These are phyloP conservation scores for Lathyrus sativus DNA, from an alignment of 306 rosid species.

Conservation along the genomic window DNA sequence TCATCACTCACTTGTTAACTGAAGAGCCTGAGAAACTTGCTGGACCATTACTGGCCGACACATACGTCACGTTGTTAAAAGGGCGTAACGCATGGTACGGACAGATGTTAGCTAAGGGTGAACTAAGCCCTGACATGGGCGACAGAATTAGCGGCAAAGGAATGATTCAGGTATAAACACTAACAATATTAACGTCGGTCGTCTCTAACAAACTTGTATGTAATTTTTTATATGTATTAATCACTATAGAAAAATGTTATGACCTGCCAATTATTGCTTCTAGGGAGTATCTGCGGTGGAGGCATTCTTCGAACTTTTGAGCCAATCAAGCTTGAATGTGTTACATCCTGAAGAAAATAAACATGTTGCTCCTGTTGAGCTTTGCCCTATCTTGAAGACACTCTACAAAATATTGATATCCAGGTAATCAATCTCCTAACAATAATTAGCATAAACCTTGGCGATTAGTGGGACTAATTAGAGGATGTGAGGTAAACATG, in stretches of 20 bases:
- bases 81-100: slow-evolving; percentile 68
- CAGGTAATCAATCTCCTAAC: slow-evolving; percentile 52
- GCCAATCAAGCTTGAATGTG: slow-evolving; percentile 85
- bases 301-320: slow-evolving; percentile 80
- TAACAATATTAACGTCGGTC: background rate
- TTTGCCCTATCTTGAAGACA: slow-evolving; percentile 91
- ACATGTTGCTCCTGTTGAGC: slow-evolving; percentile 89
- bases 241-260: background rate
- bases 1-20: slow-evolving; percentile 58
- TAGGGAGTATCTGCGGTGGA: slow-evolving; percentile 92
- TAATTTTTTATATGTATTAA: background rate
- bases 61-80: slow-evolving; percentile 84
- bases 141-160: slow-evolving; percentile 92
- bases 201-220: slow-evolving; percentile 3
- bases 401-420: slow-evolving; percentile 75
- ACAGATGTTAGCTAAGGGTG: slow-evolving; percentile 87
- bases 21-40: slow-evolving; percentile 93
- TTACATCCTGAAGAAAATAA: slow-evolving; percentile 87
- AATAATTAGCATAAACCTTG: background rate
- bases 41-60: slow-evolving; percentile 89
- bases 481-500: too few relatives aligned
- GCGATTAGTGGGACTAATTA: background rate
- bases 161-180: slow-evolving; percentile 80
- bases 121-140: slow-evolving; percentile 85
- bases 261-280: slow-evolving; percentile 32